Conservation (phyloP, 2,329 filamentous ascomycete genomes). For the Bipolaris bicolor region DNA sequence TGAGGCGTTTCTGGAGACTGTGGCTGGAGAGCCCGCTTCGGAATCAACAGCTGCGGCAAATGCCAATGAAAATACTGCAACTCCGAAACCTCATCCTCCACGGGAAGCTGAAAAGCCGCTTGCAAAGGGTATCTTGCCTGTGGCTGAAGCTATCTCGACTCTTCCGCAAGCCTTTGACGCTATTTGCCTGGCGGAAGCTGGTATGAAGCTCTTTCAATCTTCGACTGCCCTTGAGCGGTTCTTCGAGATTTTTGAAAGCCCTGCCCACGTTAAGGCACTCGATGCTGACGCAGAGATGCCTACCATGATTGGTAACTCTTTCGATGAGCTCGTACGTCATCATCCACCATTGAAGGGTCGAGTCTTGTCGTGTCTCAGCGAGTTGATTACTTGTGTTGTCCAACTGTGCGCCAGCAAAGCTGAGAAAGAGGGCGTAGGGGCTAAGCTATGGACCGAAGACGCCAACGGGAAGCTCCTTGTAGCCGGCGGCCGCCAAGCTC, state of each 20-base stretch:
- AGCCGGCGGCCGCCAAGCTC: constrained; percentile 60
- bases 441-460: constrained; percentile 73
- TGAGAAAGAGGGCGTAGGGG: constrained; percentile 72
- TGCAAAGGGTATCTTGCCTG: constrained; percentile 80
- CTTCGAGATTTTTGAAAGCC: constrained; percentile 95
- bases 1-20: constrained; percentile 80
- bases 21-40: constrained; percentile 59
- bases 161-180: constrained; percentile 89
- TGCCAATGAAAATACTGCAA: constrained; percentile 20
- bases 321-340: constrained; percentile 93
- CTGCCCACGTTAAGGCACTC: constrained; percentile 84
- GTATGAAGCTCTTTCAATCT: constrained; percentile 83
- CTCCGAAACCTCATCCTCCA: constrained; percentile 28
- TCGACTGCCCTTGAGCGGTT: constrained; percentile 85
- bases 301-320: constrained; percentile 76
- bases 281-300: constrained; percentile 75
- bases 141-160: constrained; percentile 83
- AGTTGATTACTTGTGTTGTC: constrained; percentile 84
- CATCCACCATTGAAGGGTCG: constrained; percentile 81
- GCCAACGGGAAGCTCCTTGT: constrained; percentile 64
- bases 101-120: constrained; percentile 42
- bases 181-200: constrained; percentile 87
- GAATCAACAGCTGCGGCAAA: constrained; percentile 26
- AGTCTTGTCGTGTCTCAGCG: constrained; percentile 83
- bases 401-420: constrained; percentile 75